A percentile compares a stretch with the other conserved stretches of the same genome.
These are phyloP conservation scores for Cyclotella choctawhatcheeana DNA, from an alignment of 108 stramenopile species.

Conservation along the genomic window DNA sequence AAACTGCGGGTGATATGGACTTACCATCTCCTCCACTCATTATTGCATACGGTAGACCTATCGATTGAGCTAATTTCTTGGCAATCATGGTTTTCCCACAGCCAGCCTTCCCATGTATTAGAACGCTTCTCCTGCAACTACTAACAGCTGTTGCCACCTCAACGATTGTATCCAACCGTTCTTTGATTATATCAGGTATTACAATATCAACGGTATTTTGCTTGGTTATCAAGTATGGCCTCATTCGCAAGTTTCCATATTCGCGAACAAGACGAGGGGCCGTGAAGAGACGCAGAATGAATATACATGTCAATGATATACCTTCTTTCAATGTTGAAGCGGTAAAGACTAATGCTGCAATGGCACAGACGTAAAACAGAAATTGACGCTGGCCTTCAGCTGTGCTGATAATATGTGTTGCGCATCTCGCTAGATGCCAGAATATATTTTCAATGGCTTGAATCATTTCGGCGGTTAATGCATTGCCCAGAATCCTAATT, in stretches of 20 bases:
- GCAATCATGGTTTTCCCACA: constrained; percentile 90
- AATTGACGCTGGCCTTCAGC: constrained; percentile 46
- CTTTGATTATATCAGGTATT: constrained; percentile 29
- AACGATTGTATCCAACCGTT: constrained; percentile 36
- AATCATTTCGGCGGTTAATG: constrained; percentile 39
- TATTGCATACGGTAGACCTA: constrained; percentile 82
- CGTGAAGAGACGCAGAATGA: constrained; percentile 41
- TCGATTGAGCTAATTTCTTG: constrained; percentile 68
- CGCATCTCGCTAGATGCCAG: constrained; percentile 37
- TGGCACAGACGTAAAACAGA: constrained; percentile 39
- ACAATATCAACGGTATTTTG: constrained; percentile 27
- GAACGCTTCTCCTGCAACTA: constrained; percentile 55
- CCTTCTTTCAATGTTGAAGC: constrained; percentile 46
- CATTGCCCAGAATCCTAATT: constrained; percentile 52
- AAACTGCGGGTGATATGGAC: too few relatives aligned
- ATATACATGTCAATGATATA: constrained; percentile 32
- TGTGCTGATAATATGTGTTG: constrained; percentile 44
- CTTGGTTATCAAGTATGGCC: constrained; percentile 7
- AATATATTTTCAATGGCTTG: constrained; percentile 50
- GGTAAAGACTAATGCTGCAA: constrained; percentile 38
- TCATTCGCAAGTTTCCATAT: constrained; percentile 39
- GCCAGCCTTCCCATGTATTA: constrained; percentile 85
- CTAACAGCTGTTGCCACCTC: constrained; percentile 44
- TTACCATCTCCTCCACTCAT: constrained; percentile 82
- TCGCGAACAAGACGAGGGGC: constrained; percentile 61